These are phyloP conservation scores for Curvularia eragrostidis DNA, from an alignment of 2,329 filamentous ascomycete genomes.

Conservation along the genomic window DNA sequence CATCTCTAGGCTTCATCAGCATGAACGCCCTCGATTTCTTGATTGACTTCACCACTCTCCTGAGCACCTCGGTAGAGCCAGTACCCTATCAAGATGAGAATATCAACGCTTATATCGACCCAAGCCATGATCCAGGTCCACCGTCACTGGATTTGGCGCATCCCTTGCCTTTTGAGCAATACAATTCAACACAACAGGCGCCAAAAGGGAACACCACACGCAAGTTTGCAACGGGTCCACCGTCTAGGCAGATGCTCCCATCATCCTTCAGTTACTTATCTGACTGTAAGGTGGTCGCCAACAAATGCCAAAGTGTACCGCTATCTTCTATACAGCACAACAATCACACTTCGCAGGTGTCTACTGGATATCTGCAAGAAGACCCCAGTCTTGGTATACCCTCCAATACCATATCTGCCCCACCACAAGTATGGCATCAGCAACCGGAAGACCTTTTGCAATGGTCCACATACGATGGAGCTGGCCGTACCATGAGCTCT, in stretches of 20 bases:
- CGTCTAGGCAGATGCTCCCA: neutral
- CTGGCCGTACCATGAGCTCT: neutral
- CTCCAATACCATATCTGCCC: neutral
- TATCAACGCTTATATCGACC: neutral
- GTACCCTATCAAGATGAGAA: neutral
- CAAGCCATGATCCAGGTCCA: neutral
- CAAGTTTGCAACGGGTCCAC: neutral
- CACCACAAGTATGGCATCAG: neutral
- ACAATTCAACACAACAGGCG: neutral
- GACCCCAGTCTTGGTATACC: neutral
- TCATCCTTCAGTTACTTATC: neutral
- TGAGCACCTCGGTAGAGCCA: constrained; percentile 3
- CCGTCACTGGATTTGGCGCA: no score
- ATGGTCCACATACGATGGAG: neutral
- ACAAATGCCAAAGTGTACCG: neutral
- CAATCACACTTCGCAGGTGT: neutral
- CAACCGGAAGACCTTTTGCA: neutral
- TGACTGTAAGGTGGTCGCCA: neutral
- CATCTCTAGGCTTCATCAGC: neutral
- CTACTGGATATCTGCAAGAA: neutral
- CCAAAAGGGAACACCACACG: neutral
- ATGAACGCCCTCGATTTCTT: constrained; percentile 31
- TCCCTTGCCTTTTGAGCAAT: neutral
- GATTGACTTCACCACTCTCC: constrained; percentile 22
- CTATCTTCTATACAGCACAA: neutral